Percentiles rank a stretch among this genome's conserved stretches.
Evolutionary conservation across 768 basidiomycete genomes (phyloP).

Genomic region (Piloderma croceum): DNA sequence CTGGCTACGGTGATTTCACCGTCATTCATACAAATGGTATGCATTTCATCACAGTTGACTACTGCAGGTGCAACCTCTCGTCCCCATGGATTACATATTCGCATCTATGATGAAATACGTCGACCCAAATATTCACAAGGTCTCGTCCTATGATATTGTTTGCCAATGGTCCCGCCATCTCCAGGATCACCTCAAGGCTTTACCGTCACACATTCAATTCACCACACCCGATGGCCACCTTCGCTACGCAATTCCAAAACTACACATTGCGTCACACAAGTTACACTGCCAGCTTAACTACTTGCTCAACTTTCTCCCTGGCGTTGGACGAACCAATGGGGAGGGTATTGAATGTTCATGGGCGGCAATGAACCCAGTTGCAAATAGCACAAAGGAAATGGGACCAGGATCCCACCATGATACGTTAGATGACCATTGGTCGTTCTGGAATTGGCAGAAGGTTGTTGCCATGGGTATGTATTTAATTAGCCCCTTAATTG

Average conservation of each 20-base stretch:
- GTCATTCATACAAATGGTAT: constrained; percentile 13
- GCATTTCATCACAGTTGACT: constrained; percentile 7
- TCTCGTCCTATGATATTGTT: constrained; percentile 21
- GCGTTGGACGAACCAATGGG: constrained; percentile 29
- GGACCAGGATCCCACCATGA: constrained; percentile 22
- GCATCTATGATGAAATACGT: neutral
- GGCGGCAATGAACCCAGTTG: constrained; percentile 21
- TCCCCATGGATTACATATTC: constrained; percentile 11
- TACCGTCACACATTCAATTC: neutral
- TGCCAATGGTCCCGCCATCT: constrained; percentile 21
- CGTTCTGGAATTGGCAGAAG: constrained; percentile 27
- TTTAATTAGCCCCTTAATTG: neutral
- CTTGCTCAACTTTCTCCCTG: constrained; percentile 20
- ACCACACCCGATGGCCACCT: neutral
- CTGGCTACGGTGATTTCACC: neutral
- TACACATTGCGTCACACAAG: constrained; percentile 24
- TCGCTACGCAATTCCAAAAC: constrained; percentile 24
- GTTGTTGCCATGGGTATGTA: constrained; percentile 18
- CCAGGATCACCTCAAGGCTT: constrained; percentile 3
- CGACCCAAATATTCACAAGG: neutral
- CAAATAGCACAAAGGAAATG: constrained; percentile 32
- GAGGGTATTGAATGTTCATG: constrained; percentile 30
- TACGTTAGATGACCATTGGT: constrained; percentile 21
- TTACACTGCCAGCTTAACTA: constrained; percentile 17
- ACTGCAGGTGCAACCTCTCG: constrained; percentile 7